Evolutionary conservation across 345 rosid genomes (phyloP).

Genomic region (Excoecaria cochinchinensis): DNA sequence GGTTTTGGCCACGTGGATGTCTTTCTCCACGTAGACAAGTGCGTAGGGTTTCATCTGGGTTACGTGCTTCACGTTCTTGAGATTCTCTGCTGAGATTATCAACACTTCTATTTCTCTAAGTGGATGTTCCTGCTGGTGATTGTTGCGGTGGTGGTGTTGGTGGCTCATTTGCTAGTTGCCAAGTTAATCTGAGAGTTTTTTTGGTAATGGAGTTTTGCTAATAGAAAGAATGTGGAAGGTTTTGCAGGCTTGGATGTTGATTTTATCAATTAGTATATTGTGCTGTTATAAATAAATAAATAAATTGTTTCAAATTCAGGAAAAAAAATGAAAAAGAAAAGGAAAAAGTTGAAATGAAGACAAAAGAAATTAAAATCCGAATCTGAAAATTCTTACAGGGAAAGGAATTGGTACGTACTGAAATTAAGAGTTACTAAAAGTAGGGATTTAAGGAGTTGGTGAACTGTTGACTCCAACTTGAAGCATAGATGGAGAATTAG

Average conservation of each 20-base stretch:
- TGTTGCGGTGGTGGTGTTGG: conserved; percentile 30
- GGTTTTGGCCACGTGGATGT: conserved; percentile 14
- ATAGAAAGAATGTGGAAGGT: too few relatives aligned
- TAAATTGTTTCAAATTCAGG: too few relatives aligned
- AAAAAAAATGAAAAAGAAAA: not conserved
- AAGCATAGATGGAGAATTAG: too few relatives aligned
- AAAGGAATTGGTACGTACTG: too few relatives aligned
- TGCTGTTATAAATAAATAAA: too few relatives aligned
- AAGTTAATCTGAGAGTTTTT: not conserved
- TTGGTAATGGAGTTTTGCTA: too few relatives aligned
- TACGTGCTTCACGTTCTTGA: conserved; percentile 22
- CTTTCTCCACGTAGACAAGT: conserved; percentile 17
- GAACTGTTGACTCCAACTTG: too few relatives aligned
- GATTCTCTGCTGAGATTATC: conserved; percentile 24
- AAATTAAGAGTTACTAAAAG: too few relatives aligned
- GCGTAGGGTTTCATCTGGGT: conserved; percentile 20
- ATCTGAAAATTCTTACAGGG: too few relatives aligned
- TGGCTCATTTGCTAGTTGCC: not conserved
- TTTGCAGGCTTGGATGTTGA: not conserved
- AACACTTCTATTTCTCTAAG: conserved; percentile 31
- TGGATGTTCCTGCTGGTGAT: not conserved
- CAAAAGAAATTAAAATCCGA: not conserved
- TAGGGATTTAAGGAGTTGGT: too few relatives aligned
- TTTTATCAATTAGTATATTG: not conserved
- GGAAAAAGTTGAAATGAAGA: not conserved